phyloP scores from a whole-genome alignment of 2,329 filamentous ascomycete species.

The Nectriaceae sp. region DNA sequence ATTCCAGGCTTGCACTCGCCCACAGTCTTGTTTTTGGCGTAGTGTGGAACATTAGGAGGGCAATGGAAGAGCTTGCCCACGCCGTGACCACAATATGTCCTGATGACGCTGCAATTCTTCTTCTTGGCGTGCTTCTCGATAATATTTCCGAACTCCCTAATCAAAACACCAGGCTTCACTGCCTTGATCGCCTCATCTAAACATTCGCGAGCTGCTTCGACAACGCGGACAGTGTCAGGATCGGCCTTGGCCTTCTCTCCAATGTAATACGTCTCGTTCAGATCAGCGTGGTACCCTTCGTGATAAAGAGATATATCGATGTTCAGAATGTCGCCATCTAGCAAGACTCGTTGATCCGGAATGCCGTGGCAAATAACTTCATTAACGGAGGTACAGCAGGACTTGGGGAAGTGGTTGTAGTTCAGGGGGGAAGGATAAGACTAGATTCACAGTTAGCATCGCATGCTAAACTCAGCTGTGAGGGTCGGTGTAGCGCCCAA shows the following conservation, averaged over 20 bases:
- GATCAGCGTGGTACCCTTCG: slow-evolving; percentile 90
- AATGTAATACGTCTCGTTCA: slow-evolving; percentile 99
- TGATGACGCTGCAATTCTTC: slow-evolving; percentile 84
- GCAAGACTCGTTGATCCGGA: slow-evolving; percentile 81
- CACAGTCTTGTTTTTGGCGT: slow-evolving; percentile 97
- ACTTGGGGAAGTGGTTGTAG: slow-evolving; percentile 97
- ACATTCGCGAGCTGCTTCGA: slow-evolving; percentile 87
- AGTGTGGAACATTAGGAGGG: slow-evolving; percentile 93
- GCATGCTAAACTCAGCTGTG: not conserved
- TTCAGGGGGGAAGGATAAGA: slow-evolving; percentile 94
- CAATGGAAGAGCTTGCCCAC: slow-evolving; percentile 94
- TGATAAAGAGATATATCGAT: slow-evolving; percentile 96
- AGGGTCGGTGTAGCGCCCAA: not conserved
- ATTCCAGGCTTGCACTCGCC: slow-evolving; percentile 93
- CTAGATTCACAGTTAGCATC: slow-evolving; percentile 47
- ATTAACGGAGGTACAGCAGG: slow-evolving; percentile 93
- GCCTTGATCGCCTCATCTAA: slow-evolving; percentile 87
- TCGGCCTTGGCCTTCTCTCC: slow-evolving; percentile 84
- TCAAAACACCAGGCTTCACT: slow-evolving; percentile 89
- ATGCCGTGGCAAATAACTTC: slow-evolving; percentile 99
- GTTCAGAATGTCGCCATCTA: slow-evolving; percentile 96
- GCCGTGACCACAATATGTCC: slow-evolving; percentile 95
- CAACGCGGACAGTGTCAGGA: slow-evolving; percentile 84
- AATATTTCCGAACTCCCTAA: slow-evolving; percentile 89
- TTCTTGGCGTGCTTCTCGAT: slow-evolving; percentile 95